These are phyloP conservation scores for Euphorbia lathyris DNA, from an alignment of 345 rosid species.

Conservation along the genomic window DNA sequence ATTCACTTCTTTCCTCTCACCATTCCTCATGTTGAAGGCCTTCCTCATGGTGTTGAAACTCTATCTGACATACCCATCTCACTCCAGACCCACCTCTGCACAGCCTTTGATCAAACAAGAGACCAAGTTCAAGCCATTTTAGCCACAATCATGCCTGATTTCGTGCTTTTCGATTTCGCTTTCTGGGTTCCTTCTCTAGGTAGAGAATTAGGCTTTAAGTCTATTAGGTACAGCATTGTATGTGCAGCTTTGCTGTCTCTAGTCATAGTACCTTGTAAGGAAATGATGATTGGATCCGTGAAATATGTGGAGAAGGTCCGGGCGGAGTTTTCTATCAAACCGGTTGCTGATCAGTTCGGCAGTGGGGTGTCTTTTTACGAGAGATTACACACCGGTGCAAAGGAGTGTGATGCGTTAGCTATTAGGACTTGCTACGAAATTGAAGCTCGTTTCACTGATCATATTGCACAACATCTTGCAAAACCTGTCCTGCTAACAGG, in stretches of 20 bases:
- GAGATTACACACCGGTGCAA: not conserved
- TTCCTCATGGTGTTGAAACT: slow-evolving; percentile 15
- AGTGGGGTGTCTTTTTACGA: slow-evolving; percentile 5
- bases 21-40: slow-evolving; percentile 20
- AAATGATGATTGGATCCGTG: not conserved
- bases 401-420: slow-evolving; percentile 5
- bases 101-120: slow-evolving; percentile 17
- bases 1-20: slow-evolving; percentile 19
- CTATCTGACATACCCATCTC: slow-evolving; percentile 4
- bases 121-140: not conserved
- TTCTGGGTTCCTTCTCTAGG: slow-evolving; percentile 13
- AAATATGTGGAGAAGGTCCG: not conserved
- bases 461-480: not conserved
- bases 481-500: slow-evolving; percentile 16
- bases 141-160: not conserved
- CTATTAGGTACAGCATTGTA: not conserved
- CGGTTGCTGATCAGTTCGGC: not conserved
- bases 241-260: not conserved
- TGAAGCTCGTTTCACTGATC: slow-evolving; percentile 6
- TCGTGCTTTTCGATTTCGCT: slow-evolving; percentile 14
- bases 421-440: slow-evolving; percentile 6
- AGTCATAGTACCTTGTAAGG: not conserved
- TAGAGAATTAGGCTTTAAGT: slow-evolving; percentile 5
- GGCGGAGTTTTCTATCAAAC: not conserved
- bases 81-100: not conserved